A percentile compares a stretch with the other conserved stretches of the same genome.
Conservation (phyloP, 148 eudicot genomes). For the Beta vulgaris region DNA sequence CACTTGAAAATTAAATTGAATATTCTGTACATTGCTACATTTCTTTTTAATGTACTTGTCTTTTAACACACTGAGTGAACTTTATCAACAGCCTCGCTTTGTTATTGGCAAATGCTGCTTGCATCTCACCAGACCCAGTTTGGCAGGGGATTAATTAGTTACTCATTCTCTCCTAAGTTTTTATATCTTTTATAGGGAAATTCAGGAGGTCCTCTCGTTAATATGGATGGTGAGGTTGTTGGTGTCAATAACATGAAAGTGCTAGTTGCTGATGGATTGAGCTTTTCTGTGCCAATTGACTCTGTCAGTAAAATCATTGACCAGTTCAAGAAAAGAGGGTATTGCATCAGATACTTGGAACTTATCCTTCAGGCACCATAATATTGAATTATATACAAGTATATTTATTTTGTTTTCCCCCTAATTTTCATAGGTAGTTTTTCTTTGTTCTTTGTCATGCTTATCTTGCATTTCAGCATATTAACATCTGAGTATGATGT, state of each 20-base stretch:
- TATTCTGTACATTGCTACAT: neutral
- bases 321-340: slow-evolving; percentile 88
- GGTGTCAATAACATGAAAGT: slow-evolving; percentile 91
- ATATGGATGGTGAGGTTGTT: slow-evolving; percentile 87
- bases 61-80: neutral
- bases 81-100: neutral
- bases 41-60: neutral
- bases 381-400: neutral
- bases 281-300: slow-evolving; percentile 94
- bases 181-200: slow-evolving; percentile 51
- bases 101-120: neutral
- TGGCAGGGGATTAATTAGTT: too few species aligned
- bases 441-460: neutral
- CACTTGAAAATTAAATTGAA: neutral
- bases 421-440: neutral
- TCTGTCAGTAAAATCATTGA: slow-evolving; percentile 74
- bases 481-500: neutral
- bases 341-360: slow-evolving; percentile 14
- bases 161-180: too few species aligned
- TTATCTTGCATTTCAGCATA: neutral
- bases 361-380: neutral
- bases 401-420: neutral
- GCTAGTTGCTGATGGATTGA: slow-evolving; percentile 71
- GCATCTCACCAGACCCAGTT: neutral
- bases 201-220: slow-evolving; percentile 97